Base-by-base conservation (phyloP, 1,284 basidiomycete genomes). In the Acaromyces ingoldii region DNA sequence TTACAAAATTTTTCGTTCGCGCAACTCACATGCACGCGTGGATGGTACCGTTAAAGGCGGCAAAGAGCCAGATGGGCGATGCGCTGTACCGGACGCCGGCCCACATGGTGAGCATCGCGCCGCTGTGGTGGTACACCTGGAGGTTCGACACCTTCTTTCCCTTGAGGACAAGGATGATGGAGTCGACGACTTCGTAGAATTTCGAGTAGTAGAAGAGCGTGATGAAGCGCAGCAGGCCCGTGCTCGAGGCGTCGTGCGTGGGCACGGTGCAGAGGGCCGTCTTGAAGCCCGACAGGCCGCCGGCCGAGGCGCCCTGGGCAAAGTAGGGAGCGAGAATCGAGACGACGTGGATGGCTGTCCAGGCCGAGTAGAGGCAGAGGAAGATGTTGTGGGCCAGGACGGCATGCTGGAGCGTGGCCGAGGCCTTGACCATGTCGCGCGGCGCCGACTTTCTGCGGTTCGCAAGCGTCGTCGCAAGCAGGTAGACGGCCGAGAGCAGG, bases 101-200 rank as follows among this genome's bases (percentile, higher is more conserved):
- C 64, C 68, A 75, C 67, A 76, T 75, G 58, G 66, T 71, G 25
- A 66, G 49, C 42, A 75, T 71, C 0, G 71, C 71, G 7, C 72
- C 67, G 15, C 67, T 62, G 55, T 66, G 63, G 48, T 66, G 70
- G 46, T 68, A 67, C 22, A 56, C 56, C 55, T 70, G 67, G 22
- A 68, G 50, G 41, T 68, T 55, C 41, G 62, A 61, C 24, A 74
- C 72, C 37, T 72, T 68, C 56, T 74, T 74, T 22, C 75, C 75
- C 61, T 76, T 76, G 47, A 70, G 60, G 37, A 76, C 66, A 36
- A 76, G 66, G 55, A 76, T 76, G 34, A 71, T 60, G 44, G 63
- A 70, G 48, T 76, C 74, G 41, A 76, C 49, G 22, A 75, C 63
- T 49, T 76, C 74, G 66, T 70, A 76, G 63, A 67, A 76, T 56